phyloP scores from a whole-genome alignment of 1,284 basidiomycete genomes.

The Puccinia polysora region DNA sequence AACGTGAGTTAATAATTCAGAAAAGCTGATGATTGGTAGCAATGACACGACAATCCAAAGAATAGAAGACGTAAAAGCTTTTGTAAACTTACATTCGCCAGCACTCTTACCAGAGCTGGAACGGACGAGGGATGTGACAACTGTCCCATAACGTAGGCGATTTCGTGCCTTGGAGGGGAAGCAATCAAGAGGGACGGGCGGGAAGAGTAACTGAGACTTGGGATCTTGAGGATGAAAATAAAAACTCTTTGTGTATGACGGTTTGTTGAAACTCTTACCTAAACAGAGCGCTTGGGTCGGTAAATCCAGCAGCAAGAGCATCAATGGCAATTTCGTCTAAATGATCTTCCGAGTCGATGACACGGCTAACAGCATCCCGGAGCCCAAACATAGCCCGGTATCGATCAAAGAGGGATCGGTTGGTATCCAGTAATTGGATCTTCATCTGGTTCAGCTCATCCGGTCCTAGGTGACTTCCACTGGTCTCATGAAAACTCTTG shows the following conservation, averaged over 20 bases:
- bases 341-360: slow-evolving; percentile 53
- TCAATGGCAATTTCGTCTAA: slow-evolving; percentile 64
- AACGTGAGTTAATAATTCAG: not conserved
- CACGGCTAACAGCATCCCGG: slow-evolving; percentile 65
- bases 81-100: slow-evolving; percentile 60
- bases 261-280: too few species aligned
- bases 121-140: slow-evolving; percentile 83
- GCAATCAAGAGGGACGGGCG: not conserved
- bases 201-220: not conserved
- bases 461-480: slow-evolving; percentile 51
- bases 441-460: slow-evolving; percentile 63
- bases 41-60: not conserved
- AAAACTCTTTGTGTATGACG: too few species aligned
- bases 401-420: slow-evolving; percentile 77
- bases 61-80: too few species aligned
- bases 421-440: slow-evolving; percentile 64
- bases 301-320: slow-evolving; percentile 83
- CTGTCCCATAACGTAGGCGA: slow-evolving; percentile 97
- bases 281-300: slow-evolving; percentile 81
- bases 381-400: slow-evolving; percentile 99
- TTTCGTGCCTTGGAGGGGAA: slow-evolving; percentile 68
- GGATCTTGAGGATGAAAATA: slow-evolving; percentile 12
- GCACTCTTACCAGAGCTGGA: slow-evolving; percentile 72
- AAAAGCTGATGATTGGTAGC: not conserved
- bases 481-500: slow-evolving; percentile 52